Base-by-base conservation (phyloP, 306 rosid genomes). In the Vicia sativa region DNA sequence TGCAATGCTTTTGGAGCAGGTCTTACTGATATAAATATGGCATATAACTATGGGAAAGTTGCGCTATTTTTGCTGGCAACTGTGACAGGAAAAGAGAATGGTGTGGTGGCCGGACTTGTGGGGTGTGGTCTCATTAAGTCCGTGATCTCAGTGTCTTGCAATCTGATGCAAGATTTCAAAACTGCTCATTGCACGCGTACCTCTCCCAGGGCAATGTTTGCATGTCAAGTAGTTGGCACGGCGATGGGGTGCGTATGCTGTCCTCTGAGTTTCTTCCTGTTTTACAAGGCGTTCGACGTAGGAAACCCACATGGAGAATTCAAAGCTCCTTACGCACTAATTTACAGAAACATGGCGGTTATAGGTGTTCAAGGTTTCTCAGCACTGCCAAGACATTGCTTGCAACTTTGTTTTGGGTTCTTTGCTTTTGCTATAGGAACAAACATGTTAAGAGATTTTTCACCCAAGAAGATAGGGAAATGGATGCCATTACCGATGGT, bases 401-500 rank as follows among this genome's bases (percentile, higher is more conserved):
- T 93, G 68, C 90, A 93, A 77, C 91, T 79, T 39, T 79, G 79
- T 61, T 79, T 46, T 57, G 83, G 43, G 34, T 79, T 79, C 76
- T 74, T 74, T 21, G 79, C 60, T 62, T 79, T 74, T 29, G 83
- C 83, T 14, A 39, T 74, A 46, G 83, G 65, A 54, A 78, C 39
- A 14, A 79, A 79, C 65, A 31, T 69, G 13, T 35, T 57, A n/a
- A 74, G 82, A 63, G 82, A 78, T 38, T 50, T 67, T 13, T 75
- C 79, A 0, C 95, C 95, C 0, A 8, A n/a, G 3, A 86, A 71
- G 83, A 50, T 93, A 0, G 98, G 96, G 53, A 93, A 86, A 39
- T 93, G 80, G 83, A 93, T 93, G 87, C 98, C 98, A 1, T 75
- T 93, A 48, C 96, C 97, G 1, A 85, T 93, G 96, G 98, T 93